Conservation (phyloP, 176 grass and related monocot species). For the Neostapfia colusana region DNA sequence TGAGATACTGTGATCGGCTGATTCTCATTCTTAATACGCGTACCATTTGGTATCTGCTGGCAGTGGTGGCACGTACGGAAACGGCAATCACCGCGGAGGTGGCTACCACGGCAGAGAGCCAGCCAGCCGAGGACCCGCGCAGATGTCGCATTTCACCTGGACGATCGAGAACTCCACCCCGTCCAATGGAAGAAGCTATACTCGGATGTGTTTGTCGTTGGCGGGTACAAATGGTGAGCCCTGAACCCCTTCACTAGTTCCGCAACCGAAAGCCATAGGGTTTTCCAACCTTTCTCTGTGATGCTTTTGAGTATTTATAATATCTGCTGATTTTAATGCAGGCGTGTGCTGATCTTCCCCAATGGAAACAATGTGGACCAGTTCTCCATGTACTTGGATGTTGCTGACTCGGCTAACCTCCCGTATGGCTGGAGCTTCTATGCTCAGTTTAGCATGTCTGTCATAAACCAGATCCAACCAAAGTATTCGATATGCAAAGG, state of each 20-base stretch:
- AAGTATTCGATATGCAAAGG: conserved; percentile 84
- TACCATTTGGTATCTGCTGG: too few relatives aligned
- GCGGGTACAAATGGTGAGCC: conserved; percentile 78
- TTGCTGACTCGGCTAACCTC: conserved; percentile 72
- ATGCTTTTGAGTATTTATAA: conserved; percentile 19
- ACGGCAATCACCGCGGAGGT: conserved; percentile 55
- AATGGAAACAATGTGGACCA: conserved; percentile 96
- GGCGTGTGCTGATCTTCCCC: conserved; percentile 90
- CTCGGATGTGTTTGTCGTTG: conserved; percentile 68
- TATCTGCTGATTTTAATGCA: conserved; percentile 27
- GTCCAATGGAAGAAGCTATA: conserved; percentile 84
- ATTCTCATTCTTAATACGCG: too few relatives aligned
- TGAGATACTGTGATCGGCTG: too few relatives aligned
- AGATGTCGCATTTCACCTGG: conserved; percentile 74
- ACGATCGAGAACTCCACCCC: conserved; percentile 75
- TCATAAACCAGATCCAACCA: conserved; percentile 78
- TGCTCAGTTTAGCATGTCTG: conserved; percentile 84
- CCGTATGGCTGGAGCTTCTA: conserved; percentile 80
- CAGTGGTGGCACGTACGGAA: conserved; percentile 50
- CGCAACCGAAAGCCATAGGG: too few relatives aligned
- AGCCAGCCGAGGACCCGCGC: conserved; percentile 70
- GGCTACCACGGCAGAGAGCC: conserved; percentile 66
- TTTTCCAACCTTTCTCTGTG: neutral
- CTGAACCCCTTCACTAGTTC: conserved; percentile 23
- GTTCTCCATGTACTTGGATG: conserved; percentile 88